Evolutionary conservation across 768 basidiomycete species (phyloP).

Genomic region (Suillus plorans): DNA sequence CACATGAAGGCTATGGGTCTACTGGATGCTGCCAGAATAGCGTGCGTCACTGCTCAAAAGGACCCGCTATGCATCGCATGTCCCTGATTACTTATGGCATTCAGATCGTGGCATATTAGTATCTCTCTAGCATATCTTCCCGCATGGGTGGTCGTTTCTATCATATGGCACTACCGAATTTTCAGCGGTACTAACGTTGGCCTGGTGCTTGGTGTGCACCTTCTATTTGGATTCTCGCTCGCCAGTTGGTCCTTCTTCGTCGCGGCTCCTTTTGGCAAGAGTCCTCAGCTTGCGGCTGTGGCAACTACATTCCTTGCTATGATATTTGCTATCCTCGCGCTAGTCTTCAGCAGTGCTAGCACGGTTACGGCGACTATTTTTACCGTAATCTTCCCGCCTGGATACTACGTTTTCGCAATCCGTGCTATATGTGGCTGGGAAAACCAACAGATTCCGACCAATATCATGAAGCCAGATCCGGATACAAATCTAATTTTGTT

Average conservation of each 20-base stretch:
- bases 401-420: slow-evolving; percentile 72
- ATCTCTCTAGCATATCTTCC: slow-evolving; percentile 70
- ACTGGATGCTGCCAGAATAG: slow-evolving; percentile 63
- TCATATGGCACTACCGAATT: slow-evolving; percentile 68
- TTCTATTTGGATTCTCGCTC: slow-evolving; percentile 65
- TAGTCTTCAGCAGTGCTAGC: slow-evolving; percentile 45
- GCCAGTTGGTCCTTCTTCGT: slow-evolving; percentile 74
- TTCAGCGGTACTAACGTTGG: slow-evolving; percentile 60
- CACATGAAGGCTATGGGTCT: slow-evolving; percentile 85
- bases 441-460: slow-evolving; percentile 52
- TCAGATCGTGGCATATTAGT: slow-evolving; percentile 63
- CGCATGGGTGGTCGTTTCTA: slow-evolving; percentile 67
- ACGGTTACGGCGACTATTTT: slow-evolving; percentile 57
- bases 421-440: slow-evolving; percentile 71
- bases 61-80: not conserved
- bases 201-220: slow-evolving; percentile 60
- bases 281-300: slow-evolving; percentile 70
- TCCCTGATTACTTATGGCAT: slow-evolving; percentile 1
- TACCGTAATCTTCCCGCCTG: slow-evolving; percentile 71
- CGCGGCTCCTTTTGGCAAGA: slow-evolving; percentile 68
- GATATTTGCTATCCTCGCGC: slow-evolving; percentile 63
- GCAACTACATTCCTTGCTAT: slow-evolving; percentile 64
- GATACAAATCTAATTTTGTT: slow-evolving; percentile 54
- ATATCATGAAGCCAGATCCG: slow-evolving; percentile 58
- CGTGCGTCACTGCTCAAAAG: slow-evolving; percentile 35